phyloP scores from a whole-genome alignment of 1,284 basidiomycete species.

The Rhizoctonia solani region DNA sequence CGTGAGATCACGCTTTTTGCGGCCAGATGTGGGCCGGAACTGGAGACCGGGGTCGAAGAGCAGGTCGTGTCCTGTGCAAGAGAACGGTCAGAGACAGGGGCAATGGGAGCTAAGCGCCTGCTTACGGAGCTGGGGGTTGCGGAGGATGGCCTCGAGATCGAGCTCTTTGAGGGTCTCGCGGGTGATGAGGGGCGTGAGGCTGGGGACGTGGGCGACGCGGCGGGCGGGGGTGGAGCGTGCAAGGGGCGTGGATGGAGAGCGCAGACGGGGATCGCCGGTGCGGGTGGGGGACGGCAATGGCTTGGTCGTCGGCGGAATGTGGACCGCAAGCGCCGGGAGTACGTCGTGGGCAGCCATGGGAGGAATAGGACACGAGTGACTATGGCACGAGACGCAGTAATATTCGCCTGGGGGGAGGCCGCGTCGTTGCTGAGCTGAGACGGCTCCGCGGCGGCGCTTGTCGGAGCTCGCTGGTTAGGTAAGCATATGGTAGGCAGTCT shows the following conservation, averaged over 20 bases:
- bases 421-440: conserved; percentile 30
- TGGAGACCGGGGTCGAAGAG: conserved; percentile 81
- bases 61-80: conserved; percentile 75
- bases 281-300: background rate
- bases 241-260: conserved; percentile 26
- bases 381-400: background rate
- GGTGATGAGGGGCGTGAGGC: conserved; percentile 78
- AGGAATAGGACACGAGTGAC: background rate
- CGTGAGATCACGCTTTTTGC: conserved; percentile 72
- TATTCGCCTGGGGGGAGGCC: conserved; percentile 15
- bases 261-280: conserved; percentile 9
- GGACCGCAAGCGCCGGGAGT: background rate
- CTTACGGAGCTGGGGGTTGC: conserved; percentile 87
- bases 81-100: conserved; percentile 42
- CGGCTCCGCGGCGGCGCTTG: background rate
- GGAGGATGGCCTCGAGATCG: conserved; percentile 82
- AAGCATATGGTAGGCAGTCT: no score
- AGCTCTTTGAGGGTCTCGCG: conserved; percentile 81
- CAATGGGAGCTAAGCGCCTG: conserved; percentile 7
- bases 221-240: conserved; percentile 8
- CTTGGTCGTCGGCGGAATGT: background rate
- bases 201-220: conserved; percentile 48
- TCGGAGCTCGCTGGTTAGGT: conserved; percentile 4
- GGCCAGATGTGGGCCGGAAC: conserved; percentile 70
- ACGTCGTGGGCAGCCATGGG: background rate